Evolutionary conservation across 202 grass and related monocot genomes (phyloP).

Genomic region (Dendrocalamus latiflorus): DNA sequence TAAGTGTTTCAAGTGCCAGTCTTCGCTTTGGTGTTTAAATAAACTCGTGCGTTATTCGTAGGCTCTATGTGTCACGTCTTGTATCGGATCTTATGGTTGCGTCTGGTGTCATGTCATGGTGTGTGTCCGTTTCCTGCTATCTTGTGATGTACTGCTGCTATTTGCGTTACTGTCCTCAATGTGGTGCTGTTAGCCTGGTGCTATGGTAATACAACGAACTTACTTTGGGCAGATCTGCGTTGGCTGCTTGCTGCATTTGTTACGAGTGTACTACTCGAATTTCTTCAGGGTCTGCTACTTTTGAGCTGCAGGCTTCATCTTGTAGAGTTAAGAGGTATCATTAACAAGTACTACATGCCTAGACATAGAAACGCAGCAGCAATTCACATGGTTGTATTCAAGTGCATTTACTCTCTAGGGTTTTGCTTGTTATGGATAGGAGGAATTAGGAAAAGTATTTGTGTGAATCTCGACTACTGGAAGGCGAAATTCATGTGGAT

Average conservation of each 20-base stretch:
- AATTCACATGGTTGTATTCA: too few species aligned
- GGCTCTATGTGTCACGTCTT: not conserved
- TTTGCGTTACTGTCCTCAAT: not conserved
- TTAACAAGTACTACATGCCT: not conserved
- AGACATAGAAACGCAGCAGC: not conserved
- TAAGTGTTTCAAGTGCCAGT: not conserved
- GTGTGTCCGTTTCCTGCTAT: not conserved
- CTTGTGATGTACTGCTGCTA: not conserved
- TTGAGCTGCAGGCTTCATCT: not conserved
- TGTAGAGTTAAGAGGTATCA: not conserved
- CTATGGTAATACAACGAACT: not conserved
- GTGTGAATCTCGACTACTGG: too few species aligned
- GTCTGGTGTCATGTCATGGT: not conserved
- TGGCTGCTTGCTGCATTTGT: not conserved
- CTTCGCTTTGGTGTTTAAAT: not conserved
- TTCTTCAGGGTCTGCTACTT: not conserved
- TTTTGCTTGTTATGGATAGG: too few species aligned
- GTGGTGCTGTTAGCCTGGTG: too few species aligned
- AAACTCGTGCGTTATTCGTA: not conserved
- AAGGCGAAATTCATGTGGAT: too few species aligned
- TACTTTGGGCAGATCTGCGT: not conserved
- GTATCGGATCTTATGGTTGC: not conserved
- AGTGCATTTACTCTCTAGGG: too few species aligned
- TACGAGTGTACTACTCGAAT: not conserved
- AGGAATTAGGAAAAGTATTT: too few species aligned